Evolutionary conservation across 768 basidiomycete species (phyloP), one percentile per base, ranked within the genome.

Genomic region (Xanthoconium stramineum): DNA sequence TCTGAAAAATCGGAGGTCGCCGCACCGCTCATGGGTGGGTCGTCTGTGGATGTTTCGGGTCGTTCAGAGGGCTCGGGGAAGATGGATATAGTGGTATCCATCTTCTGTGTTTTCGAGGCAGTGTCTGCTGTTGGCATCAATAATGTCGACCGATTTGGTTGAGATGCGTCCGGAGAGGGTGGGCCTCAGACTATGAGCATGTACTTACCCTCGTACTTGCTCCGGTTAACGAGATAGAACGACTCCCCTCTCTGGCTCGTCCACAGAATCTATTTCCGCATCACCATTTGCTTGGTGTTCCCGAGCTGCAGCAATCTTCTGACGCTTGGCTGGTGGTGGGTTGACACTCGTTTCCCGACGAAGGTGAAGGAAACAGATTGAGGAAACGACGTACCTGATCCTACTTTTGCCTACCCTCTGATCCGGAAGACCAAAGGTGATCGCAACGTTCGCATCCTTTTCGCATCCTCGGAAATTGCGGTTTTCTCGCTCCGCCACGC

Each of bases 391-490:
- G 17, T 59, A 83, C 83, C 80, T 81, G 60, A 77, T 59, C 47
- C 75, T 73, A 29, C 75, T 60, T 52, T 73, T 74, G 38, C 74
- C 65, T 71, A n/a, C n/a, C 4, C 38, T 30, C 13, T 52, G 53
- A 52, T 65, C 67, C n/a, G 54, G 72, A 43, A 73, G 65, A 20
- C 77, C 80, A 72, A 82, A 82, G 15, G 80, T 74, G 7, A 84
- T 65, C 9, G 81, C 61, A 80, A 64, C 49, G 74, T 69, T 53
- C 70, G 77, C 67, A 81, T 68, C 58, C 61, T 70, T 36, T 65
- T 68, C 57, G 76, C 76, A 54, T 80, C 78, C 52, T 71, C 70
- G 47, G 73, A 69, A 6, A 68, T 67, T 17, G 56, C 55, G 20
- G 64, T 47, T 24, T 55, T 50, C 62, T 69, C 61, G n/a, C 57